These are phyloP conservation scores for Flaveria sonorensis DNA, from an alignment of 129 eudicot species.

Conservation along the genomic window DNA sequence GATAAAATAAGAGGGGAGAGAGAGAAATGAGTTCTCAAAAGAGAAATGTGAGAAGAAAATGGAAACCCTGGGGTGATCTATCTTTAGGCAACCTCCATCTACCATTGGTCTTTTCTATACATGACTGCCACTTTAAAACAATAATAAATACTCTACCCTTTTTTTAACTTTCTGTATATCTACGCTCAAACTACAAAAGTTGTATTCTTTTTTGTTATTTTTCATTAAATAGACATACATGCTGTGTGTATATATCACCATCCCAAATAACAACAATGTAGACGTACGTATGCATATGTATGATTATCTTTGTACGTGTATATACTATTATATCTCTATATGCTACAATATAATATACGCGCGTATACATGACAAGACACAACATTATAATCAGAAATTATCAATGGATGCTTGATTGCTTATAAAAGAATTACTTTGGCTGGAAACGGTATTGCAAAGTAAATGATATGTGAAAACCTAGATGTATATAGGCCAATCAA, in stretches of 20 bases:
- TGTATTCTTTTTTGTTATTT: not conserved
- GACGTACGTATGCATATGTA: no score
- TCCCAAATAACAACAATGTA: no score
- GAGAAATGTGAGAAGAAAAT: conserved; percentile 46
- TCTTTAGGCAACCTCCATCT: conserved; percentile 47
- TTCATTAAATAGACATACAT: no score
- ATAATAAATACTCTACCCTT: conserved; percentile 22
- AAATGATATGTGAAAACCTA: not conserved
- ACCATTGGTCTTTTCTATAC: conserved; percentile 46
- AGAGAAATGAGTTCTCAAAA: conserved; percentile 35
- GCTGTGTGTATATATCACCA: no score
- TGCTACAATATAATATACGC: no score
- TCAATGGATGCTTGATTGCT: no score
- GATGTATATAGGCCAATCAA: not conserved
- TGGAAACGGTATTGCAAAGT: not conserved
- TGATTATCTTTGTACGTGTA: no score
- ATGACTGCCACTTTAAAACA: conserved; percentile 36
- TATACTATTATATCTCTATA: no score
- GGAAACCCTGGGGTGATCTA: conserved; percentile 57
- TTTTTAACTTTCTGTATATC: not conserved
- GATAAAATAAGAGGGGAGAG: conserved; percentile 37
- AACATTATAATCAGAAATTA: no score
- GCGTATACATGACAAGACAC: no score
- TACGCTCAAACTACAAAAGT: conserved; percentile 9
- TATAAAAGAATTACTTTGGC: no score